These are phyloP conservation scores for Fusarium falciforme DNA, from an alignment of 2,329 filamentous ascomycete genomes.

Conservation along the genomic window DNA sequence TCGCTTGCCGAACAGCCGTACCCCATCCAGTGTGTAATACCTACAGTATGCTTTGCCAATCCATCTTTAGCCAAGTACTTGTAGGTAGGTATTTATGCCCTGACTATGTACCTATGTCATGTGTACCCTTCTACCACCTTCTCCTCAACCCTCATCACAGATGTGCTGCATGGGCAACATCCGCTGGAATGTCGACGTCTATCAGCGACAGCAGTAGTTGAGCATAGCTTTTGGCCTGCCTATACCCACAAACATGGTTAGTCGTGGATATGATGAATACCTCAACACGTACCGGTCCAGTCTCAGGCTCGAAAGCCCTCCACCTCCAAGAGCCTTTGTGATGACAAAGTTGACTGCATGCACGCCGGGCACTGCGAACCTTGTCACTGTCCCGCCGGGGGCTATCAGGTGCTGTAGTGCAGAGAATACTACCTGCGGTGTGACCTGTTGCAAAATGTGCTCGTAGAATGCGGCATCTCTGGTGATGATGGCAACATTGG, in stretches of 20 bases:
- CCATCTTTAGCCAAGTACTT: not conserved
- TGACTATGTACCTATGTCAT: not conserved
- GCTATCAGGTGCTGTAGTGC: not conserved
- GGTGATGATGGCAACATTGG: not conserved
- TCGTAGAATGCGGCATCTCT: not conserved
- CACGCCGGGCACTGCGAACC: not conserved
- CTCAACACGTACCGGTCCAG: not conserved
- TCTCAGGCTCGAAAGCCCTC: not conserved
- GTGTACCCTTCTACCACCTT: not conserved
- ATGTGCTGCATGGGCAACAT: not conserved
- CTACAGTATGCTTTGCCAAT: not conserved
- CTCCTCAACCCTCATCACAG: not conserved
- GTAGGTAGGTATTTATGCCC: not conserved
- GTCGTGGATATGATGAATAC: not conserved
- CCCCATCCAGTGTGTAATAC: not conserved
- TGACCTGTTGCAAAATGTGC: not conserved
- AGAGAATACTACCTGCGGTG: not conserved
- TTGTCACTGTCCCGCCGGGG: not conserved
- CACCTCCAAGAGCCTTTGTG: not conserved
- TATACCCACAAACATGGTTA: not conserved
- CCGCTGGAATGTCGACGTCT: not conserved
- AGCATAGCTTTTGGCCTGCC: not conserved
- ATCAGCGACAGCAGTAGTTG: not conserved
- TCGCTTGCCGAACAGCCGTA: not conserved
- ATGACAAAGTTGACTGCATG: not conserved